Conservation (phyloP, 169 alveolate species). For the Cryptosporidium muris region DNA sequence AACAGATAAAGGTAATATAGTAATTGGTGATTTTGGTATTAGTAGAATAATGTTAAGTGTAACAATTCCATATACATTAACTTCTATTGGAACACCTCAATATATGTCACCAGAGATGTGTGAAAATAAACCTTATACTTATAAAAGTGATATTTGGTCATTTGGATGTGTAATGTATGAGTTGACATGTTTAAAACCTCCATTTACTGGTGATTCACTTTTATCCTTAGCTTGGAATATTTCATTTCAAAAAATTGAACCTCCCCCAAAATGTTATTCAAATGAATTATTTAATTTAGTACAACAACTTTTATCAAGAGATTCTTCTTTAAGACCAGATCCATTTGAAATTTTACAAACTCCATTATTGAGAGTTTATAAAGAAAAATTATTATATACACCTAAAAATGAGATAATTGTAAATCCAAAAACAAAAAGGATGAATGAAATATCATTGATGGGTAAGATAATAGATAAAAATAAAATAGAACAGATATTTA, state of each 20-base stretch:
- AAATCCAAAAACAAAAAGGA: neutral
- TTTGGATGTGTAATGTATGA: constrained; percentile 93
- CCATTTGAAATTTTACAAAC: constrained; percentile 30
- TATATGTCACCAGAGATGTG: constrained; percentile 91
- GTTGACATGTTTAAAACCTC: constrained; percentile 85
- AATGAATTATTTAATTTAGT: constrained; percentile 36
- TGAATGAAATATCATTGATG: neutral
- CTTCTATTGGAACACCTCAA: constrained; percentile 91
- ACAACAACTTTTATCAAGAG: constrained; percentile 29
- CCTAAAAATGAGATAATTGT: neutral
- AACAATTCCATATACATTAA: constrained; percentile 80
- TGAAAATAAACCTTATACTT: constrained; percentile 88
- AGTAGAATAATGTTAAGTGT: constrained; percentile 87
- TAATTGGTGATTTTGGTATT: constrained; percentile 91
- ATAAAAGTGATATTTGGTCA: constrained; percentile 93
- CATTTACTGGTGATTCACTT: constrained; percentile 85
- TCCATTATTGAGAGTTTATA: neutral
- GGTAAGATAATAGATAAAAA: neutral
- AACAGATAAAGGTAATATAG: constrained; percentile 84
- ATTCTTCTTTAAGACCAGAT: constrained; percentile 42
- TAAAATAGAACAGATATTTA: neutral
- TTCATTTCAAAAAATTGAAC: constrained; percentile 65
- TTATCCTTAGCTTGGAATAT: constrained; percentile 67
- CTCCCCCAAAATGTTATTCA: constrained; percentile 46
- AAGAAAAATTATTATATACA: neutral